A percentile compares a stretch with the other conserved stretches of the same genome.
Conservation (phyloP, 768 basidiomycete genomes). For the Tulasnella sp. region DNA sequence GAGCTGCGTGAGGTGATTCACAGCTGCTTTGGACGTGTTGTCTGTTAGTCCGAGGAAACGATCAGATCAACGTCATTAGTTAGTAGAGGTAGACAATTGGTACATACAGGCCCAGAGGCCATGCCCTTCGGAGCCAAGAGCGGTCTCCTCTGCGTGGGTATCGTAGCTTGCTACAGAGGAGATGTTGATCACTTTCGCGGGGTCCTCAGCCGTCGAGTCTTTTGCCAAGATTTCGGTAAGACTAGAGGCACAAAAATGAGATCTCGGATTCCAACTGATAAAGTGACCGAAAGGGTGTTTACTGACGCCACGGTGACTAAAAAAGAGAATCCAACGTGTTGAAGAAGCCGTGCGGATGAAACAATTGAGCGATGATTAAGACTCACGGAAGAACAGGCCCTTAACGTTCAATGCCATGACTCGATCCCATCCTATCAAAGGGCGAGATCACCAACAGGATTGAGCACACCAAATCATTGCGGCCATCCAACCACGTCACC, state of each 20-base stretch:
- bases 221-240: constrained; percentile 55
- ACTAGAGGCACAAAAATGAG: constrained; percentile 22
- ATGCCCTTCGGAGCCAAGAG: constrained; percentile 40
- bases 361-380: not conserved
- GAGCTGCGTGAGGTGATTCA: constrained; percentile 67
- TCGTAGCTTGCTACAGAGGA: constrained; percentile 56
- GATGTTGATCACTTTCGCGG: constrained; percentile 71
- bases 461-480: not conserved
- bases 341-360: too few relatives aligned
- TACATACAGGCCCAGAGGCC: constrained; percentile 77
- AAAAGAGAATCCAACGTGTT: constrained; percentile 45
- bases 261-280: not conserved
- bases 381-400: constrained; percentile 67
- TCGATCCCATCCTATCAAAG: constrained; percentile 61
- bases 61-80: not conserved
- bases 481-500: not conserved
- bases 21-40: constrained; percentile 74
- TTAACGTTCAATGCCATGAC: constrained; percentile 78
- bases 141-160: constrained; percentile 37
- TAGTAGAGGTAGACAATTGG: constrained; percentile 18
- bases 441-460: not conserved
- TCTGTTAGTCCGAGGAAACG: constrained; percentile 33
- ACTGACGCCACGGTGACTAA: constrained; percentile 17
- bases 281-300: not conserved
- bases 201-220: constrained; percentile 48